Percentiles rank a stretch among this genome's conserved stretches.
These are phyloP conservation scores for Infundibulicybe gibba DNA, from an alignment of 768 basidiomycete genomes.

Conservation along the genomic window DNA sequence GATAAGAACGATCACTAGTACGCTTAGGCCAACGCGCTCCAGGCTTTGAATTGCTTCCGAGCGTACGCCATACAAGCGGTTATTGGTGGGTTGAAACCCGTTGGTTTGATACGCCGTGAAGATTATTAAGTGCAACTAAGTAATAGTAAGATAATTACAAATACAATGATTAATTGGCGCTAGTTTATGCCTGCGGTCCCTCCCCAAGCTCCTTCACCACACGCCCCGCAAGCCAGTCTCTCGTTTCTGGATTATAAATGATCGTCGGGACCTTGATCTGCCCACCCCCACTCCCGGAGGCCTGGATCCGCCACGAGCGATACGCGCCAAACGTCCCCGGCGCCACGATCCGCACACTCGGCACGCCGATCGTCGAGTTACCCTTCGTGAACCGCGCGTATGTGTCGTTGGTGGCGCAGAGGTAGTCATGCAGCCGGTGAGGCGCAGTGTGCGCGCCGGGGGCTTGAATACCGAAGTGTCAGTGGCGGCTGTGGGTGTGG, in stretches of 20 bases:
- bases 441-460: slow-evolving; percentile 2
- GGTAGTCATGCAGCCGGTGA: slow-evolving; percentile 1
- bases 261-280: slow-evolving; percentile 10
- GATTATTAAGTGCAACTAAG: too few relatives aligned
- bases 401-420: slow-evolving; percentile 2
- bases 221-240: slow-evolving; percentile 6
- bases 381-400: slow-evolving; percentile 1
- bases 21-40: too few relatives aligned
- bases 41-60: too few relatives aligned
- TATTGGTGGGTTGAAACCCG: too few relatives aligned
- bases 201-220: slow-evolving; percentile 7
- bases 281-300: slow-evolving; percentile 2
- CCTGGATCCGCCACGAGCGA: slow-evolving; percentile 8
- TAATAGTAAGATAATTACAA: too few relatives aligned
- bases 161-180: too few relatives aligned
- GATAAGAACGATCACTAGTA: too few relatives aligned
- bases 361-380: background rate
- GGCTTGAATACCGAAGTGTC: too few relatives aligned
- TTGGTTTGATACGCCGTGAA: too few relatives aligned
- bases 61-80: too few relatives aligned
- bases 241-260: slow-evolving; percentile 1
- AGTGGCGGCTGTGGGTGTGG: too few relatives aligned
- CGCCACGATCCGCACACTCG: slow-evolving; percentile 8
- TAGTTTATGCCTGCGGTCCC: too few relatives aligned
- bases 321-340: slow-evolving; percentile 11